Evolutionary conservation across 352 stramenopile genomes (phyloP), one percentile per base, ranked within the genome.

Genomic region (Aphanomyces astaci): DNA sequence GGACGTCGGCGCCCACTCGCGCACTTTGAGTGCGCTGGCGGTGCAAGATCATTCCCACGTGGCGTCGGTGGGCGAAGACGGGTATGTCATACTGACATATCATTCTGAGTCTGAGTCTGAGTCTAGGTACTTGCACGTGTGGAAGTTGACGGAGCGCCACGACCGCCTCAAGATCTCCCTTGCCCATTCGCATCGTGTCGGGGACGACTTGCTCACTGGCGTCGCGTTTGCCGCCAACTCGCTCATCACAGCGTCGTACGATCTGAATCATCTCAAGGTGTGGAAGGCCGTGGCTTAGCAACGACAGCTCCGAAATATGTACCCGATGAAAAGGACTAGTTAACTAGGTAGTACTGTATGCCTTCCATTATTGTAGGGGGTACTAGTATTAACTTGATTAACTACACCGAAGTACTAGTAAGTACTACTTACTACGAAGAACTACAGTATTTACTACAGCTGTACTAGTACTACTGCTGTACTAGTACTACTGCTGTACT

Each of bases 41-140:
- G 68, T 75, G 28, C 71, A 72, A 43, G 82, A 84, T 28, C n/a
- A n/a, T n/a, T 72, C 79, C 45, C 72, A 76, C 52, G 64, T 87
- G 46, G 82, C 79, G 54, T 86, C 80, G 0, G 82, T 91, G 39
- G 79, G 82, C 9, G 82, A 92, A 63, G 80, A 94, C 67, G 90
- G 80, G 11, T 46, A 9, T 9, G 39, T 17, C 9, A 46, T 17
- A 46, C 39, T n/a, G n/a, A n/a, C n/a, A n/a, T n/a, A n/a, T n/a
- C n/a, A n/a, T n/a, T n/a, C n/a, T n/a, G n/a, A n/a, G n/a, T n/a
- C n/a, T n/a, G n/a, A n/a, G n/a, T n/a, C n/a, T n/a, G n/a, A n/a
- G 39, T 46, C 9, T 46, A 46, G 39, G 25, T 94, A 87, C 71
- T 53, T 91, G 52, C 90, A 94, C 64, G 78, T 91, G 51, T 92